phyloP scores from a whole-genome alignment of 306 rosid genomes.

The Lathyrus sativus region DNA sequence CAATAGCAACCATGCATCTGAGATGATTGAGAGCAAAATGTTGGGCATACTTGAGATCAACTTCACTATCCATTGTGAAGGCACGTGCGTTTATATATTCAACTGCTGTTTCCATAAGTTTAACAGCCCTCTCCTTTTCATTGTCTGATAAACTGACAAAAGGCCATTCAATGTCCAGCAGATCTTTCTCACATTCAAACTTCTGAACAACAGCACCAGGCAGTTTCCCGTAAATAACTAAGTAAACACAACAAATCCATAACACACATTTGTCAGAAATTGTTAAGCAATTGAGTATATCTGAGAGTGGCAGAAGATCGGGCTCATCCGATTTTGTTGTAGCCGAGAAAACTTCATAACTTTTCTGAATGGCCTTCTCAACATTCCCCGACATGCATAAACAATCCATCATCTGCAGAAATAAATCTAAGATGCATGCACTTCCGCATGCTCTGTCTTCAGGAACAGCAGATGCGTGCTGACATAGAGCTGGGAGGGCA shows the following conservation, averaged over 20 bases:
- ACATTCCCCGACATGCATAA: conserved; percentile 84
- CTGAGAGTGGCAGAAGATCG: conserved; percentile 54
- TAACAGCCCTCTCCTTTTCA: conserved; percentile 67
- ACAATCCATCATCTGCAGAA: conserved; percentile 86
- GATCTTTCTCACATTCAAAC: conserved; percentile 86
- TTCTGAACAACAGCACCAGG: conserved; percentile 75
- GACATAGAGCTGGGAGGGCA: conserved; percentile 70
- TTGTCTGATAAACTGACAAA: conserved; percentile 50
- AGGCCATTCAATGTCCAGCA: conserved; percentile 79
- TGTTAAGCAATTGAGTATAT: conserved; percentile 71
- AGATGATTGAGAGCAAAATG: conserved; percentile 78
- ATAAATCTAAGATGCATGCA: conserved; percentile 82
- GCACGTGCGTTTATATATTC: conserved; percentile 53
- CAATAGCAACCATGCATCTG: conserved; percentile 76
- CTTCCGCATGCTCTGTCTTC: conserved; percentile 57
- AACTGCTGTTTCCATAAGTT: conserved; percentile 65
- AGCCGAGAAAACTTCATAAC: conserved; percentile 51
- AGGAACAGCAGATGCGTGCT: conserved; percentile 48
- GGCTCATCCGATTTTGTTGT: conserved; percentile 53
- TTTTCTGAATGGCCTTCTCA: conserved; percentile 71
- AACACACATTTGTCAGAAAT: conserved; percentile 88
- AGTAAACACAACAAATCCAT: conserved; percentile 91
- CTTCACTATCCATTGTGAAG: conserved; percentile 51
- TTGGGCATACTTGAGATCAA: conserved; percentile 58
- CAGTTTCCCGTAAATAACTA: conserved; percentile 87